A percentile compares a stretch with the other conserved stretches of the same genome.
These are phyloP conservation scores for Naganishia liquefaciens DNA, from an alignment of 1,284 basidiomycete species.

Conservation along the genomic window DNA sequence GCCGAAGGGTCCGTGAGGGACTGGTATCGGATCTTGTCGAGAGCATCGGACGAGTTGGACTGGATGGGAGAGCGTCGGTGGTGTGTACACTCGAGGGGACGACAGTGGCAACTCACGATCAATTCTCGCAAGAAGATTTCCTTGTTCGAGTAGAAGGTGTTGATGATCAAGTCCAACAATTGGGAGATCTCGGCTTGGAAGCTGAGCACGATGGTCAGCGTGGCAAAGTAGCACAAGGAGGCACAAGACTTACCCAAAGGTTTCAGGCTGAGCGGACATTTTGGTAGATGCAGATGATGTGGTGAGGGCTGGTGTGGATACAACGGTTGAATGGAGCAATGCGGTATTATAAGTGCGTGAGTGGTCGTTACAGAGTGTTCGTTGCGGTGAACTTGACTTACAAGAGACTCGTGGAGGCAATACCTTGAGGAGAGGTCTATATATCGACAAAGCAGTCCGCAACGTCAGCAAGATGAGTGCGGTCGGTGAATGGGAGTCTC, in stretches of 20 bases:
- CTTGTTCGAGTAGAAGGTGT: conserved; percentile 99
- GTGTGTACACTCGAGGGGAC: not conserved
- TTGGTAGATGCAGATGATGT: conserved; percentile 28
- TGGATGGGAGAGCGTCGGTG: conserved; percentile 18
- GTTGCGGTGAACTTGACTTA: conserved; percentile 19
- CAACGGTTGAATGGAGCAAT: conserved; percentile 13
- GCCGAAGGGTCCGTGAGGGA: conserved; percentile 86
- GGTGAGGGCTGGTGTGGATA: conserved; percentile 9
- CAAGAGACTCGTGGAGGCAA: conserved; percentile 25
- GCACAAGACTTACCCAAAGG: conserved; percentile 43
- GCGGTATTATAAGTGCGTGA: conserved; percentile 28
- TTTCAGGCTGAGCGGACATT: conserved; percentile 44
- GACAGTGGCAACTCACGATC: conserved; percentile 56
- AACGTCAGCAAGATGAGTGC: conserved; percentile 24
- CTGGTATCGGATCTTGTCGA: conserved; percentile 90
- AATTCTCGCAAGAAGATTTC: conserved; percentile 96
- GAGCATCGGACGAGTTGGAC: conserved; percentile 72
- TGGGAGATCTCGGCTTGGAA: conserved; percentile 93
- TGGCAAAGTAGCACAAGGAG: not conserved
- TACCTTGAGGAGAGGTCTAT: conserved; percentile 18
- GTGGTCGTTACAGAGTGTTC: conserved; percentile 9
- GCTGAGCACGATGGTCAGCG: conserved; percentile 5
- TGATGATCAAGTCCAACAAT: conserved; percentile 62
- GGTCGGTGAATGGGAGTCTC: not conserved
- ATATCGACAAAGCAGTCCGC: conserved; percentile 12